Percentiles rank a stretch among this genome's conserved stretches.
Evolutionary conservation across 805 yeast genomes (phyloP).

Genomic region (Candida lessepsii): DNA sequence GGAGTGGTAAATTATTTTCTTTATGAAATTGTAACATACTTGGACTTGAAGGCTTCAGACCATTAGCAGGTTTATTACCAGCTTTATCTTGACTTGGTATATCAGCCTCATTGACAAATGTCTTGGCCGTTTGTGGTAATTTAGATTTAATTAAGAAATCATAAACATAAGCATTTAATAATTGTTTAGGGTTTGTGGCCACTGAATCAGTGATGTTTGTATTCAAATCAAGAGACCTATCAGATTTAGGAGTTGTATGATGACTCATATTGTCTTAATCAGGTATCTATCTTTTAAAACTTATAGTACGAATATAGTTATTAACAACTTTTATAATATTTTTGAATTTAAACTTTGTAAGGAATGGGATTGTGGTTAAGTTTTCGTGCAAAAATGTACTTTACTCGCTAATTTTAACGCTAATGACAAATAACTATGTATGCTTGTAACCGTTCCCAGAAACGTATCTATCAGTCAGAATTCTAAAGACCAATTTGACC

Average conservation of each 20-base stretch:
- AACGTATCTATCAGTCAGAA: background rate
- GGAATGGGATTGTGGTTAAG: no score
- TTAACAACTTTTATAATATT: no score
- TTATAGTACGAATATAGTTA: no score
- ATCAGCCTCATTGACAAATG: constrained; percentile 76
- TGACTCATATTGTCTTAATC: constrained; percentile 28
- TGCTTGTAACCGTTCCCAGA: no score
- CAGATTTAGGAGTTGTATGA: constrained; percentile 33
- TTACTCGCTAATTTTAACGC: no score
- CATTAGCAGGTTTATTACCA: background rate
- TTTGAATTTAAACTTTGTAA: no score
- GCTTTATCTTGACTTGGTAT: constrained; percentile 36
- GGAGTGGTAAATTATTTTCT: constrained; percentile 47
- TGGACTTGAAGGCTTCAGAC: constrained; percentile 9
- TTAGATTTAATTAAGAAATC: constrained; percentile 80
- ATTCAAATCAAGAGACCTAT: constrained; percentile 8
- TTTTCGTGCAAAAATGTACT: no score
- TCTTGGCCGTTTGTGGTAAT: constrained; percentile 66
- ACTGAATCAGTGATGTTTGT: constrained; percentile 33
- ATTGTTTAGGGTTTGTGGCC: constrained; percentile 53
- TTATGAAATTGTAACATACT: constrained; percentile 26
- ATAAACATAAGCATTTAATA: constrained; percentile 79
- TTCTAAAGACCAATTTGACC: constrained; percentile 4
- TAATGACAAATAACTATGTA: no score
- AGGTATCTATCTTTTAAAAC: background rate